A percentile compares a stretch with the other conserved stretches of the same genome.
These are phyloP conservation scores for Debaryomyces hansenii DNA, from an alignment of 805 yeast species.

Conservation along the genomic window DNA sequence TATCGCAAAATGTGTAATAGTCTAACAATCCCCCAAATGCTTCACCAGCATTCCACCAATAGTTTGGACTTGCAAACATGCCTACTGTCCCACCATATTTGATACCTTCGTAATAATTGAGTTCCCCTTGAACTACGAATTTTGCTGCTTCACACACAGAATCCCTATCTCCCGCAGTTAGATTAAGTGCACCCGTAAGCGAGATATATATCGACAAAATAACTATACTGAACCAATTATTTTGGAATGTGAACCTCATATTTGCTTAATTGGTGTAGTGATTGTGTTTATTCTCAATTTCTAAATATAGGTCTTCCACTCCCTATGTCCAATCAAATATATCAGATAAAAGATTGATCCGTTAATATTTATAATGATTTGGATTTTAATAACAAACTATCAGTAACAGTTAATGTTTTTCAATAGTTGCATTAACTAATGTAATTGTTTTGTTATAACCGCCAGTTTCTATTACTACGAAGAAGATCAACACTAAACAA, in stretches of 20 bases:
- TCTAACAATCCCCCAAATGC: slow-evolving; percentile 49
- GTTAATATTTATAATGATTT: too few species aligned
- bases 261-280: background rate
- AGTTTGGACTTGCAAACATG: slow-evolving; percentile 45
- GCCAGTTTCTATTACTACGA: too few species aligned
- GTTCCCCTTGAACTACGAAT: slow-evolving; percentile 35
- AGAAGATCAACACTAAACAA: too few species aligned
- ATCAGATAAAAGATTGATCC: too few species aligned
- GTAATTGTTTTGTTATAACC: too few species aligned
- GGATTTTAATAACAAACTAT: too few species aligned
- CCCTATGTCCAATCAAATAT: too few species aligned
- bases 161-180: slow-evolving; percentile 38
- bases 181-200: slow-evolving; percentile 24
- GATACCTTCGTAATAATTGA: slow-evolving; percentile 47
- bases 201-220: background rate
- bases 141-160: slow-evolving; percentile 44
- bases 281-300: too few species aligned
- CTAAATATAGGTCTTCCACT: too few species aligned
- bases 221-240: background rate
- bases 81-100: slow-evolving; percentile 47
- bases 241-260: background rate
- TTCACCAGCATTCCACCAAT: slow-evolving; percentile 57
- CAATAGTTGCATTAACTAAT: too few species aligned
- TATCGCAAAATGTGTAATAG: slow-evolving; percentile 39
- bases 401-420: too few species aligned